A percentile compares a stretch with the other conserved stretches of the same genome.
Evolutionary conservation across 139 green algal species (phyloP).

Genomic region (Closterium sp.): DNA sequence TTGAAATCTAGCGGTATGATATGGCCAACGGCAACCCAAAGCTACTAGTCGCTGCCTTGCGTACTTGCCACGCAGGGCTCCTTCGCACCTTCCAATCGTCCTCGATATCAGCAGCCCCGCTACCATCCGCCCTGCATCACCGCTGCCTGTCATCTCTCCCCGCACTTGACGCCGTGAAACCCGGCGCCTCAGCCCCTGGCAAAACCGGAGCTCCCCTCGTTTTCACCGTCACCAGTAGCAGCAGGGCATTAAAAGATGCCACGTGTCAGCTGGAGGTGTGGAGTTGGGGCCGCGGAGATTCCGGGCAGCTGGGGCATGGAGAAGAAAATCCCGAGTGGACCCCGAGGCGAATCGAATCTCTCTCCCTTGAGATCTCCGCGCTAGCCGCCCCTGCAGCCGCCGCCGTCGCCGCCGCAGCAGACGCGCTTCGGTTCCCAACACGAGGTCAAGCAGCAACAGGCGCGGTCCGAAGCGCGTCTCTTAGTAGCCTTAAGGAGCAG

Average conservation of each 20-base stretch:
- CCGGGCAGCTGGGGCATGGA: slow-evolving; percentile 14
- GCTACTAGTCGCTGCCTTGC: no score
- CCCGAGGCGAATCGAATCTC: not conserved
- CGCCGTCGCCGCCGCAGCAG: no score
- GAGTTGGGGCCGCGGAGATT: slow-evolving; percentile 17
- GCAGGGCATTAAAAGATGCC: not conserved
- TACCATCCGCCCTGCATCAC: not conserved
- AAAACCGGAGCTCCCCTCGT: not conserved
- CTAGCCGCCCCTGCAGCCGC: no score
- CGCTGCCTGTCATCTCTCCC: not conserved
- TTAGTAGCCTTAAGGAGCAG: not conserved
- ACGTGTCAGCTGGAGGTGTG: slow-evolving; percentile 21
- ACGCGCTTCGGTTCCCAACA: no score
- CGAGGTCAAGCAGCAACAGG: not conserved
- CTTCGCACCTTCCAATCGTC: no score
- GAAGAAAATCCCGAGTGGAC: slow-evolving; percentile 1
- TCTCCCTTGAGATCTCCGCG: no score
- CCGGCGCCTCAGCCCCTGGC: not conserved
- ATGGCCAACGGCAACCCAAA: no score
- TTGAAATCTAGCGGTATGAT: no score
- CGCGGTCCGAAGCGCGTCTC: not conserved
- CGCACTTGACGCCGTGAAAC: not conserved
- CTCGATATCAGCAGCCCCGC: not conserved
- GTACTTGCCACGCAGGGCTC: no score
- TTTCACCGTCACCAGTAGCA: not conserved